Percentiles rank a stretch among this genome's conserved stretches.
Conservation (phyloP, 1,139 yeast genomes). For the Geotrichum australiense region DNA sequence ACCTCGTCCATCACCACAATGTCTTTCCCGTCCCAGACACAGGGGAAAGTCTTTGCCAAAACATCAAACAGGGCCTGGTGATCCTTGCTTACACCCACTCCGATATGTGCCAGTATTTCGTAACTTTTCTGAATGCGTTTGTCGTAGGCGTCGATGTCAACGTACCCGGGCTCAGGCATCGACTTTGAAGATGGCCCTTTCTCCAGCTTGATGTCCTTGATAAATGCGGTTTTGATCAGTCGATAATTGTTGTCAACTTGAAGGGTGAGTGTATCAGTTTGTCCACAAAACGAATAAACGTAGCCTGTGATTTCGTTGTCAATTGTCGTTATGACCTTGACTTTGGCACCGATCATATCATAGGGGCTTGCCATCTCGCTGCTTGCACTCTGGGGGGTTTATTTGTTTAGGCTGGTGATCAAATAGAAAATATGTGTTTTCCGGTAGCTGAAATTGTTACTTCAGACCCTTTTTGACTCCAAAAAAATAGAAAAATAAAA, state of each 20-base stretch:
- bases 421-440: too few relatives aligned
- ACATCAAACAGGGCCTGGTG: constrained; percentile 46
- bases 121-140: constrained; percentile 14
- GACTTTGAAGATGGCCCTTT: constrained; percentile 21
- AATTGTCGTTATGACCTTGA: constrained; percentile 52
- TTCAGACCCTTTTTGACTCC: too few relatives aligned
- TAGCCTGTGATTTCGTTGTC: constrained; percentile 54
- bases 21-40: constrained; percentile 42
- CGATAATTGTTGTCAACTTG: constrained; percentile 39
- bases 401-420: too few relatives aligned
- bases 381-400: too few relatives aligned
- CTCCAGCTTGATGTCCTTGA: constrained; percentile 45
- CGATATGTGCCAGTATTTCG: constrained; percentile 24
- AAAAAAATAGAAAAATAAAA: too few relatives aligned
- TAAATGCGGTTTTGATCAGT: constrained; percentile 51
- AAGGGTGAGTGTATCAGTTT: constrained; percentile 38
- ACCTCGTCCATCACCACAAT: constrained; percentile 51
- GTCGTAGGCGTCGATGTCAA: constrained; percentile 1
- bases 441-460: too few relatives aligned
- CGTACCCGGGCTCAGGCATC: constrained; percentile 1
- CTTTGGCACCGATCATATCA: constrained; percentile 35
- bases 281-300: constrained; percentile 52
- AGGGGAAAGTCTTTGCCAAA: constrained; percentile 47
- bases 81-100: constrained; percentile 40
- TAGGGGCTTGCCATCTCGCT: too few relatives aligned